Evolutionary conservation across 345 rosid species (phyloP).

Genomic region (Brassica cretica): DNA sequence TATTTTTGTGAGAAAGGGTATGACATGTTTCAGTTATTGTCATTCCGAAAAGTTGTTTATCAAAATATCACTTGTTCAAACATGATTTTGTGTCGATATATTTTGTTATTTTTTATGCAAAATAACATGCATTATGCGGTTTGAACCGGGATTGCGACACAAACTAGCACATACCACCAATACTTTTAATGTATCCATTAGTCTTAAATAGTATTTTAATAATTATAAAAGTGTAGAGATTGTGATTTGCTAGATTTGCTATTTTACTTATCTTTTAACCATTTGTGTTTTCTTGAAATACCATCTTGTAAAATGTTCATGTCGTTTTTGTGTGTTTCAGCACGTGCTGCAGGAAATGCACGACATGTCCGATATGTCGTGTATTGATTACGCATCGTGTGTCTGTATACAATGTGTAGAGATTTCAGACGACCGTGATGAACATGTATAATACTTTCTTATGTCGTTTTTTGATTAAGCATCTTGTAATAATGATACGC

Average conservation of each 20-base stretch:
- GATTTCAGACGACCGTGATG: background rate
- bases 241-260: background rate
- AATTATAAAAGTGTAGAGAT: background rate
- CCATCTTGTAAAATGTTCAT: background rate
- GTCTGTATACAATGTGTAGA: constrained; percentile 64
- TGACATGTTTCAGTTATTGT: background rate
- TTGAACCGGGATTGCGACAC: background rate
- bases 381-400: constrained; percentile 65
- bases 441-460: background rate
- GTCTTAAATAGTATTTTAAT: background rate
- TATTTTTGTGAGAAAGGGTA: too few species aligned
- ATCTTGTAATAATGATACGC: background rate
- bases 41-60: background rate
- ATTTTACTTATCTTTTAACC: background rate
- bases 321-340: constrained; percentile 36
- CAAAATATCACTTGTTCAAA: background rate
- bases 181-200: background rate
- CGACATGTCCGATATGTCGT: constrained; percentile 82
- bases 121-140: background rate
- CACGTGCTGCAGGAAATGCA: constrained; percentile 78
- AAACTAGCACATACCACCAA: background rate
- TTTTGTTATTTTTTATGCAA: background rate
- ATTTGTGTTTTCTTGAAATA: background rate
- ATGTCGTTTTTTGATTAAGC: background rate
- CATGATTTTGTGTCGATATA: background rate